These are phyloP conservation scores for Albugo candida DNA, from an alignment of 352 stramenopile genomes.

Conservation along the genomic window DNA sequence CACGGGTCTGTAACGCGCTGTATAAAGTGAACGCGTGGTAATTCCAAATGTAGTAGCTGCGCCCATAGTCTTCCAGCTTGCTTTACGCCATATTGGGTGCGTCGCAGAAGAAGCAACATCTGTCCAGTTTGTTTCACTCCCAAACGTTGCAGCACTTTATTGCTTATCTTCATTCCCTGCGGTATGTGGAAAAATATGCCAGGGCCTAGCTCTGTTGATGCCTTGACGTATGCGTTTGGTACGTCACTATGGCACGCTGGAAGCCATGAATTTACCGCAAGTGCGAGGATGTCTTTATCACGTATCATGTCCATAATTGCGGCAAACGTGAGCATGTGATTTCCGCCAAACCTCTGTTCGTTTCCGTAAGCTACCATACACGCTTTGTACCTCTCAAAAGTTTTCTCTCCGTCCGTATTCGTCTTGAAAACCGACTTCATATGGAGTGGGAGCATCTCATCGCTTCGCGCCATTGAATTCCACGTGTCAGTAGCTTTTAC, in stretches of 20 bases:
- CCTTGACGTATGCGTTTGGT: constrained; percentile 4
- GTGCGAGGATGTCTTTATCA: neutral
- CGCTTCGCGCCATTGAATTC: too few relatives aligned
- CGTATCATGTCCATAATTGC: constrained; percentile 1
- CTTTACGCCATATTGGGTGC: constrained; percentile 18
- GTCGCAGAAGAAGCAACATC: constrained; percentile 10
- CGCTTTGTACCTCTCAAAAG: constrained; percentile 4
- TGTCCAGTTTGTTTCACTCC: neutral
- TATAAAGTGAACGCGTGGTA: neutral
- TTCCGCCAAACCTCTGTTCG: neutral
- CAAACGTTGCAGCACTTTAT: neutral
- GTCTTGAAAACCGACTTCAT: constrained; percentile 4
- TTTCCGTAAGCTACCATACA: constrained; percentile 2
- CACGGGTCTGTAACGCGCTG: too few relatives aligned
- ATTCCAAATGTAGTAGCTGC: neutral
- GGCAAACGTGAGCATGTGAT: constrained; percentile 1
- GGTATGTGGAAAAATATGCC: constrained; percentile 2
- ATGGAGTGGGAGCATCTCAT: too few relatives aligned
- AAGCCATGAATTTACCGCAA: neutral
- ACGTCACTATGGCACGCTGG: constrained; percentile 2
- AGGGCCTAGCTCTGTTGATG: neutral
- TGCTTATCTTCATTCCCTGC: neutral
- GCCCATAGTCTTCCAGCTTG: constrained; percentile 9
- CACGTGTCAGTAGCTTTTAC: too few relatives aligned
- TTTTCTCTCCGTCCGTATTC: neutral